A percentile compares a stretch with the other conserved stretches of the same genome.
phyloP scores from a whole-genome alignment of 2,329 filamentous ascomycete species.

The Paramyrothecium roridum region DNA sequence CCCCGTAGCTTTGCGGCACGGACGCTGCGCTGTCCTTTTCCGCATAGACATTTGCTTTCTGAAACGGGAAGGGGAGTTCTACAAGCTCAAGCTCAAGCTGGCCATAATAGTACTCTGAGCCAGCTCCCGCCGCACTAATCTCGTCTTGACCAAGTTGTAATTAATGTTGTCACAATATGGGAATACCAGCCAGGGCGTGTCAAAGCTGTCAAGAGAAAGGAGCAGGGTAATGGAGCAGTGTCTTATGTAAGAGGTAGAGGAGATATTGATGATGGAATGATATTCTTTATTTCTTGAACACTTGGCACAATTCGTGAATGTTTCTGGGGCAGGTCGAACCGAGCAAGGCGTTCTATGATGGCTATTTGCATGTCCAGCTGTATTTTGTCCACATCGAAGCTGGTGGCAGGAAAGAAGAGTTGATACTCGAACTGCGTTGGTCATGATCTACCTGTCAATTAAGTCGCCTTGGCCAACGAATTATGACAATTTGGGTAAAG shows the following conservation, averaged over 20 bases:
- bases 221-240: not conserved
- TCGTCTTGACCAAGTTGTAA: not conserved
- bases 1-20: not conserved
- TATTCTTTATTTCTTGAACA: slow-evolving; percentile 9
- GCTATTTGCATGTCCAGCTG: no score
- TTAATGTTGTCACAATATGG: not conserved
- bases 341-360: no score
- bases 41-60: not conserved
- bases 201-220: not conserved
- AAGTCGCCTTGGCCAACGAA: no score
- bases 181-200: not conserved
- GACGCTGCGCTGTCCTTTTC: not conserved
- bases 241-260: slow-evolving; percentile 1
- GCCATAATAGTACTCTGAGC: not conserved
- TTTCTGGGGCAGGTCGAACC: no score
- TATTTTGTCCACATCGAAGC: no score
- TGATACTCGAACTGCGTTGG: no score
- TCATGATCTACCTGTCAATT: no score
- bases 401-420: no score
- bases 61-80: not conserved
- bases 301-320: no score
- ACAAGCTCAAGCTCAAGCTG: not conserved
- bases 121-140: not conserved
- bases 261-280: slow-evolving; percentile 24
- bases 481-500: no score